Percentiles rank a stretch among this genome's conserved stretches.
Conservation (phyloP, 2,329 filamentous ascomycete species). For the Alternaria consortialis region DNA sequence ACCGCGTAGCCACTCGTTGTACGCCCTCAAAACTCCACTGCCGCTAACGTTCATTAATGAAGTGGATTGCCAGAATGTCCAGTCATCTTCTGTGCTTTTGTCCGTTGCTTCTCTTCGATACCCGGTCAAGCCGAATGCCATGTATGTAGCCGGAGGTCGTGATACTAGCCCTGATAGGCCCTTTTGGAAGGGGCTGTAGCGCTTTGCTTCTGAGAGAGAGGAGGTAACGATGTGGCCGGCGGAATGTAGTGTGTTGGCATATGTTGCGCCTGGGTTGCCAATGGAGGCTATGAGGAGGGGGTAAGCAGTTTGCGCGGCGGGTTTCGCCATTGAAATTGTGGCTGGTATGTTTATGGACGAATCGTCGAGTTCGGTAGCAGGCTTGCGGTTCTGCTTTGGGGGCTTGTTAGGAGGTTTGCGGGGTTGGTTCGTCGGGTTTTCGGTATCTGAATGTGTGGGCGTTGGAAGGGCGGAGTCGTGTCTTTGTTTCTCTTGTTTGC, state of each 20-base stretch:
- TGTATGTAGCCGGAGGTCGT: slow-evolving; percentile 34
- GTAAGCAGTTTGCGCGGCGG: slow-evolving; percentile 37
- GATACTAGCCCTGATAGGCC: slow-evolving; percentile 44
- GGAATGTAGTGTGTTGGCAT: slow-evolving; percentile 82
- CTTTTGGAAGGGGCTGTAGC: slow-evolving; percentile 43
- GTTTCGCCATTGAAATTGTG: slow-evolving; percentile 28
- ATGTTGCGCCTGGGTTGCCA: slow-evolving; percentile 76
- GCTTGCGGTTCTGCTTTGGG: slow-evolving; percentile 9
- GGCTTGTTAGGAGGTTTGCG: slow-evolving; percentile 29
- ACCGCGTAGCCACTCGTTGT: slow-evolving; percentile 60
- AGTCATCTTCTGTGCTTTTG: slow-evolving; percentile 47
- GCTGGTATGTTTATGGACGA: not conserved
- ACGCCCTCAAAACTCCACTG: slow-evolving; percentile 71
- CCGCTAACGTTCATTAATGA: slow-evolving; percentile 88
- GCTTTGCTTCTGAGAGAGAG: slow-evolving; percentile 31
- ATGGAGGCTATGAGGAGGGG: slow-evolving; percentile 83
- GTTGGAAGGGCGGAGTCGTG: slow-evolving; percentile 23
- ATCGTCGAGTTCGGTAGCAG: not conserved
- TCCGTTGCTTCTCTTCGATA: slow-evolving; percentile 22
- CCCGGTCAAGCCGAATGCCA: slow-evolving; percentile 56
- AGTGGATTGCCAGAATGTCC: slow-evolving; percentile 77
- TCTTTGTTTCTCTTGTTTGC: slow-evolving; percentile 29
- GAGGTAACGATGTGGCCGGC: slow-evolving; percentile 83
- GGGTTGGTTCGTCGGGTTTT: slow-evolving; percentile 11
- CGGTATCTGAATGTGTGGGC: slow-evolving; percentile 31